Evolutionary conservation across 2,329 filamentous ascomycete genomes (phyloP).

Genomic region (Fusarium sp.): DNA sequence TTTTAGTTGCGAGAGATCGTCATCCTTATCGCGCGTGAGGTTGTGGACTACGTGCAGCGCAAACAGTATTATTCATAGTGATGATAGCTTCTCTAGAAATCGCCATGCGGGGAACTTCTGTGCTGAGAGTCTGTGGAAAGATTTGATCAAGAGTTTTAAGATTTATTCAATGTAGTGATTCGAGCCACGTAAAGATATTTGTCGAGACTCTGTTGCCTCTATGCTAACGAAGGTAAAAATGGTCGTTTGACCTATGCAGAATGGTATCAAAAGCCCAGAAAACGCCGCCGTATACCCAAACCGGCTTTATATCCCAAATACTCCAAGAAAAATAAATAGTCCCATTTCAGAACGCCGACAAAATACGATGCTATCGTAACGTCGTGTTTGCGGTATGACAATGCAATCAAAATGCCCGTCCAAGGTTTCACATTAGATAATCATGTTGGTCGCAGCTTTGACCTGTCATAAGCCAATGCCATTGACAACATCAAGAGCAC

Average conservation of each 20-base stretch:
- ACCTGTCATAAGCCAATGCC: slow-evolving; percentile 58
- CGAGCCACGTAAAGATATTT: slow-evolving; percentile 22
- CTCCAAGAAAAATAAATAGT: slow-evolving; percentile 29
- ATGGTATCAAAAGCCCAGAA: slow-evolving; percentile 45
- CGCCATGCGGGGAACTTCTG: too few relatives aligned
- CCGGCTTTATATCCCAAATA: slow-evolving; percentile 25
- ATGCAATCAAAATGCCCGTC: slow-evolving; percentile 20
- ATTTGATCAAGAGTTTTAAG: slow-evolving; percentile 1
- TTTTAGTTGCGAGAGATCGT: background rate
- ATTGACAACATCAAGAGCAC: slow-evolving; percentile 69
- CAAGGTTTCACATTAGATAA: slow-evolving; percentile 22
- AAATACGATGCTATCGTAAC: slow-evolving; percentile 13
- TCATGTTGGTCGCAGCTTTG: slow-evolving; percentile 8
- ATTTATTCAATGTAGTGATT: slow-evolving; percentile 25
- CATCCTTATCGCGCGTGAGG: background rate
- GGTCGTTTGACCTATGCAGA: slow-evolving; percentile 36
- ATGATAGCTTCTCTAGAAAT: too few relatives aligned
- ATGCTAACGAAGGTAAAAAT: slow-evolving; percentile 37
- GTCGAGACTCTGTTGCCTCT: slow-evolving; percentile 30
- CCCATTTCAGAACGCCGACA: slow-evolving; percentile 16
- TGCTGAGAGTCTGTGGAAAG: background rate
- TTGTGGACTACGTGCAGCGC: background rate
- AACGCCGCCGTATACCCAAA: slow-evolving; percentile 39
- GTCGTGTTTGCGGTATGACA: slow-evolving; percentile 23
- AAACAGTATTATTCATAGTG: background rate